Evolutionary conservation across 228 moss, liverwort and hornwort species (phyloP).

Genomic region (Sphagnum magellanicum): DNA sequence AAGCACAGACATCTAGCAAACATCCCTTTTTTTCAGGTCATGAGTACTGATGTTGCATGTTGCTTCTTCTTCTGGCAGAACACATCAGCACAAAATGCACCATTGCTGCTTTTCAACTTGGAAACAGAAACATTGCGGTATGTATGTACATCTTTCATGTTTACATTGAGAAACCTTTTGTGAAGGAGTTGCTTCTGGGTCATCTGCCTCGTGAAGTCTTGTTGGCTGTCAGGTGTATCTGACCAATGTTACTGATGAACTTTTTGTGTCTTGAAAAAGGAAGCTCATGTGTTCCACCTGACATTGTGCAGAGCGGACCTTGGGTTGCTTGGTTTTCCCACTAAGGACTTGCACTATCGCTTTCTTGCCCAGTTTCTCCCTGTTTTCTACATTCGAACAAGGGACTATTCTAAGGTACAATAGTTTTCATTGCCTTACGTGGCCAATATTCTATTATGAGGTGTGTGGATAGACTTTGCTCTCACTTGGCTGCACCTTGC

Average conservation of each 20-base stretch:
- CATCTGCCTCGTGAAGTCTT: too few relatives aligned
- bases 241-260: neutral
- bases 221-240: too few relatives aligned
- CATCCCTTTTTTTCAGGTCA: too few relatives aligned
- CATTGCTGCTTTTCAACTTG: constrained; percentile 77
- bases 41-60: neutral
- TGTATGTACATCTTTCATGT: too few relatives aligned
- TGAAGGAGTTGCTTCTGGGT: too few relatives aligned
- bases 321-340: constrained; percentile 86
- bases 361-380: constrained; percentile 85
- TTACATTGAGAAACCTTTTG: too few relatives aligned
- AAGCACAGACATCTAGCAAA: too few relatives aligned
- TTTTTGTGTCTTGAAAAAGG: neutral
- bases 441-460: neutral
- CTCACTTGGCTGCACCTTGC: neutral
- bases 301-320: constrained; percentile 62
- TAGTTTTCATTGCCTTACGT: neutral
- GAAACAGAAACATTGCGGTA: constrained; percentile 87
- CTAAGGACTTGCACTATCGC: constrained; percentile 87
- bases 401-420: constrained; percentile 83
- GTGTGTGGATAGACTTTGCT: too few relatives aligned
- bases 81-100: constrained; percentile 38
- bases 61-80: constrained; percentile 16
- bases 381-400: constrained; percentile 84
- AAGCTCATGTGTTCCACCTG: neutral